Percentiles rank a stretch among this genome's conserved stretches.
Conservation (phyloP, 1,139 yeast species). For the Candida buenavistaensis region DNA sequence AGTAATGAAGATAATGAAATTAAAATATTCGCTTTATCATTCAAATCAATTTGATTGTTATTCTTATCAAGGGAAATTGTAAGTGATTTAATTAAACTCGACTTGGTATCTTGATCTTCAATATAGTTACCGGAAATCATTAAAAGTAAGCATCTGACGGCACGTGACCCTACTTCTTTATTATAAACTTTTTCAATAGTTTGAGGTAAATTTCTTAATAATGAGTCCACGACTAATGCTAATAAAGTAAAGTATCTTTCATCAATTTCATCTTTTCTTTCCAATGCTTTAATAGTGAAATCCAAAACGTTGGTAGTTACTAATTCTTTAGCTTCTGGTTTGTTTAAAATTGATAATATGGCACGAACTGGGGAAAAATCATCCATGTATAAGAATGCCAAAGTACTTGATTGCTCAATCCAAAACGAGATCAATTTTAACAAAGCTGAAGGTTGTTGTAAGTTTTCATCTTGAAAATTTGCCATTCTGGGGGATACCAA, state of each 20-base stretch:
- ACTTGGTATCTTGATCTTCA: slow-evolving; percentile 56
- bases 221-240: slow-evolving; percentile 56
- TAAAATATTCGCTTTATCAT: slow-evolving; percentile 60
- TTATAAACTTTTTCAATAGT: slow-evolving; percentile 45
- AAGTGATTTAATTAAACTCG: slow-evolving; percentile 56
- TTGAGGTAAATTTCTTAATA: slow-evolving; percentile 51
- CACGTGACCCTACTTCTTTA: slow-evolving; percentile 52
- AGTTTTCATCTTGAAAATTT: slow-evolving; percentile 71
- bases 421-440: slow-evolving; percentile 67
- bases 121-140: slow-evolving; percentile 63
- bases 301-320: slow-evolving; percentile 61
- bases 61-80: slow-evolving; percentile 66
- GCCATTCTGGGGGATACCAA: slow-evolving; percentile 66
- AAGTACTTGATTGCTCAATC: slow-evolving; percentile 52
- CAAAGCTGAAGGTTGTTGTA: slow-evolving; percentile 80
- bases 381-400: slow-evolving; percentile 56
- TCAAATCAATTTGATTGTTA: slow-evolving; percentile 49
- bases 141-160: slow-evolving; percentile 53
- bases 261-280: slow-evolving; percentile 34
- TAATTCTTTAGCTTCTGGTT: slow-evolving; percentile 61
- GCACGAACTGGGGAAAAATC: slow-evolving; percentile 57
- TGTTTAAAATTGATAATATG: slow-evolving; percentile 53
- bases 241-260: slow-evolving; percentile 49
- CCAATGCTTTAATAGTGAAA: slow-evolving; percentile 49
- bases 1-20: slow-evolving; percentile 58